Evolutionary conservation across 805 yeast species (phyloP).

Genomic region (Wickerhamiella azyma): DNA sequence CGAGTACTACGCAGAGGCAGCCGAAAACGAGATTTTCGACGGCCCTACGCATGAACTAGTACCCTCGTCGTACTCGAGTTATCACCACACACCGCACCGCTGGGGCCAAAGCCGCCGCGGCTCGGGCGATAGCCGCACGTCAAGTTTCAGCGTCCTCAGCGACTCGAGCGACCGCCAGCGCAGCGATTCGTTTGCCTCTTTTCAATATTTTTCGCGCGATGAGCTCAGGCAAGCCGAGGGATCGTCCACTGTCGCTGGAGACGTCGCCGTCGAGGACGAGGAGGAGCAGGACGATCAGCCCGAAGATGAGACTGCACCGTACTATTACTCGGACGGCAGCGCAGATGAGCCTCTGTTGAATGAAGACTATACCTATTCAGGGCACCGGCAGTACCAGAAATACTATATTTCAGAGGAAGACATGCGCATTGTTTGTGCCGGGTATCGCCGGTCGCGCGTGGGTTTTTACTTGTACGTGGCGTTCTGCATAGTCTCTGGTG

Average conservation of each 20-base stretch:
- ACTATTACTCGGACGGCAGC: conserved; percentile 7
- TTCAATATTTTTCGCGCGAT: conserved; percentile 70
- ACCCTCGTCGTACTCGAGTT: conserved; percentile 55
- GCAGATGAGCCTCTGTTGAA: conserved; percentile 15
- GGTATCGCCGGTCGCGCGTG: conserved; percentile 45
- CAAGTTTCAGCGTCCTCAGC: conserved; percentile 1
- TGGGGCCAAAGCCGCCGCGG: conserved; percentile 12
- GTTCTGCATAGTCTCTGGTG: conserved; percentile 48
- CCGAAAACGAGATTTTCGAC: conserved; percentile 44
- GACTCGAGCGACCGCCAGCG: conserved; percentile 1
- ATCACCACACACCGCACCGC: conserved; percentile 34
- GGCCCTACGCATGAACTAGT: conserved; percentile 60
- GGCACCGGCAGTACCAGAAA: conserved; percentile 40
- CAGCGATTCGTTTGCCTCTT: conserved; percentile 21
- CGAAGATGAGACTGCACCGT: conserved; percentile 2
- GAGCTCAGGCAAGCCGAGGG: conserved; percentile 84
- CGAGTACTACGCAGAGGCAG: conserved; percentile 21
- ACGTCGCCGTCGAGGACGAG: conserved; percentile 22
- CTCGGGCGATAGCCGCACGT: conserved; percentile 11
- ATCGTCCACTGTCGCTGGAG: conserved; percentile 48
- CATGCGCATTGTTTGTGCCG: conserved; percentile 86
- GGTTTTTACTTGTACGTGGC: conserved; percentile 38
- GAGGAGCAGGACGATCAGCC: neutral
- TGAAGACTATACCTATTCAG: conserved; percentile 13
- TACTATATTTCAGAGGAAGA: conserved; percentile 94